Evolutionary conservation across 1,284 basidiomycete species (phyloP).

Genomic region (Taiwanofungus camphoratus): DNA sequence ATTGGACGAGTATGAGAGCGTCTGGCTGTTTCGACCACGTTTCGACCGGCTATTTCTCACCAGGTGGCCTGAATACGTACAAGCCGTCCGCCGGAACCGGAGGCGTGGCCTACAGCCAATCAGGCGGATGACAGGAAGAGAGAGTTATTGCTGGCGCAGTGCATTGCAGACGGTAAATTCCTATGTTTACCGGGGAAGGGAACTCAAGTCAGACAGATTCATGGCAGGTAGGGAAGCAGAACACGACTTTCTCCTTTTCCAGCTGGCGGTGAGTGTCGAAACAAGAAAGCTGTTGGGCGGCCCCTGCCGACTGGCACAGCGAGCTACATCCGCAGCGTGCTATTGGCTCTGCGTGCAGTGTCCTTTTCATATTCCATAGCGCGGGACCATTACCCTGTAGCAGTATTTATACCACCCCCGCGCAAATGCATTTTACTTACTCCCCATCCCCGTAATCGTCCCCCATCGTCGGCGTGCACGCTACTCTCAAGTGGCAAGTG

Average conservation of each 20-base stretch:
- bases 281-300: background rate
- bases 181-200: background rate
- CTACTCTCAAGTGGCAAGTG: background rate
- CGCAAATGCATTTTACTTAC: background rate
- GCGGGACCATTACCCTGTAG: background rate
- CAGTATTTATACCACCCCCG: background rate
- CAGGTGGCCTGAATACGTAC: background rate
- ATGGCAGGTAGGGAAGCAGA: too few species aligned
- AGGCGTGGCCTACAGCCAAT: background rate
- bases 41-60: slow-evolving; percentile 11
- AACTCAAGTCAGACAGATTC: background rate
- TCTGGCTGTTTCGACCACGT: background rate
- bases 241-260: background rate
- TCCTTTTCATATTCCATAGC: background rate
- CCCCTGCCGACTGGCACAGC: background rate
- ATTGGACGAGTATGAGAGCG: background rate
- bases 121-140: slow-evolving; percentile 1
- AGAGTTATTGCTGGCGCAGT: background rate
- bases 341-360: background rate
- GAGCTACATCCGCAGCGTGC: background rate
- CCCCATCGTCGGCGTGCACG: background rate
- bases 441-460: slow-evolving; percentile 3
- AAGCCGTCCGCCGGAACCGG: slow-evolving; percentile 4
- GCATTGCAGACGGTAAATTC: background rate
- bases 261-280: slow-evolving; percentile 4